Percentiles rank a stretch among this genome's conserved stretches.
Evolutionary conservation across 2,329 filamentous ascomycete genomes (phyloP).

Genomic region (Trichoderma hamatum): DNA sequence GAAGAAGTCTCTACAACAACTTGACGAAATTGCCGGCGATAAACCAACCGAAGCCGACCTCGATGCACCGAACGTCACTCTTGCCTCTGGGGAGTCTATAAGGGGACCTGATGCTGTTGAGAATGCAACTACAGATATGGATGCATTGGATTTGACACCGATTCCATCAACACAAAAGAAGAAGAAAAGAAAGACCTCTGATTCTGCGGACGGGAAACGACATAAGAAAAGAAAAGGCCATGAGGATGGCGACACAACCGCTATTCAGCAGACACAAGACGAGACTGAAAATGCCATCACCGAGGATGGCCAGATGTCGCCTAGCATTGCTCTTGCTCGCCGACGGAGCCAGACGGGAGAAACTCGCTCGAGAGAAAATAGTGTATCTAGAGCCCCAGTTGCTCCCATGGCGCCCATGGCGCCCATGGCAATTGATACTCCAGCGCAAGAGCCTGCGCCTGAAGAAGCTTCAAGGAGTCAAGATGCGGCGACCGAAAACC

Average conservation of each 20-base stretch:
- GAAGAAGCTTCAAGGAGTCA: conserved; percentile 22
- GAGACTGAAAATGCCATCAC: conserved; percentile 27
- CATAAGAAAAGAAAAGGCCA: conserved; percentile 41
- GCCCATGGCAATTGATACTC: conserved; percentile 22
- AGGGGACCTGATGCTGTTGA: neutral
- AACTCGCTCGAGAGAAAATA: conserved; percentile 36
- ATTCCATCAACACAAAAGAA: conserved; percentile 36
- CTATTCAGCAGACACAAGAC: conserved; percentile 30
- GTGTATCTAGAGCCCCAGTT: conserved; percentile 28
- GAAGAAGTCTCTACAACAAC: conserved; percentile 32
- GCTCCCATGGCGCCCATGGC: conserved; percentile 30
- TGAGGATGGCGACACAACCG: conserved; percentile 30
- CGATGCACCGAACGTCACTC: neutral
- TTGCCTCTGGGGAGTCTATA: neutral
- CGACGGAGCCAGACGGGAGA: conserved; percentile 35
- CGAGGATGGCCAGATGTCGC: conserved; percentile 37
- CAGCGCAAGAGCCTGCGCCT: conserved; percentile 23
- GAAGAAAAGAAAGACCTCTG: conserved; percentile 41
- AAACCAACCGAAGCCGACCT: neutral
- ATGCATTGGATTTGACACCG: conserved; percentile 30
- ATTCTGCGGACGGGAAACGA: conserved; percentile 38
- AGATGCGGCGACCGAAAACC: neutral
- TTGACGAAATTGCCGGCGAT: conserved; percentile 24
- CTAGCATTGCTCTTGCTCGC: conserved; percentile 35
- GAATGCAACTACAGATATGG: conserved; percentile 22